Evolutionary conservation across 1,284 basidiomycete genomes (phyloP).

Genomic region (Polyporus tsugae): DNA sequence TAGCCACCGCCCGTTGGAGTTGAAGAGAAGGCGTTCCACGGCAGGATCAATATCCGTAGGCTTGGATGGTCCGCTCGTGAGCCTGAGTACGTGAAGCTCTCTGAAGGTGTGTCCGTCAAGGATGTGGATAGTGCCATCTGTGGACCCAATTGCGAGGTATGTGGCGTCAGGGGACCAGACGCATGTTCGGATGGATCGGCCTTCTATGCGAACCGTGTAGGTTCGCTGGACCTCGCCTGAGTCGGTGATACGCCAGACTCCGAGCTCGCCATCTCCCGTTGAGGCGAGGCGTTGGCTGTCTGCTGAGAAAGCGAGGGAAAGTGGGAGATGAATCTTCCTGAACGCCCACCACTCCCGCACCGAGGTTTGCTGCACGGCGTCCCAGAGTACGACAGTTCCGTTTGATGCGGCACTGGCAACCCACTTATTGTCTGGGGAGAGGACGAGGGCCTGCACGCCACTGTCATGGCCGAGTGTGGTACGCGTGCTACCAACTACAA

Average conservation of each 20-base stretch:
- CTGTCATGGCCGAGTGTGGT: not conserved
- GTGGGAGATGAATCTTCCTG: not conserved
- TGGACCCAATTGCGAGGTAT: not conserved
- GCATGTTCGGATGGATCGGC: not conserved
- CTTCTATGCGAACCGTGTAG: not conserved
- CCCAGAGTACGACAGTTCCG: slow-evolving; percentile 4
- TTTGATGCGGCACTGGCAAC: not conserved
- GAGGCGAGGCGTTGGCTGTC: not conserved
- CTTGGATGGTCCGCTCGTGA: not conserved
- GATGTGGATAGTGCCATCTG: not conserved
- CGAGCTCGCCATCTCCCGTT: not conserved
- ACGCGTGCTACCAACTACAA: not conserved
- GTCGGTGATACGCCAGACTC: not conserved
- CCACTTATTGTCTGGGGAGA: not conserved
- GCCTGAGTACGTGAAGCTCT: not conserved
- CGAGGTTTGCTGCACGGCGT: not conserved
- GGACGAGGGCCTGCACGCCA: not conserved
- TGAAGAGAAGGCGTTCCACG: not conserved
- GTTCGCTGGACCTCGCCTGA: not conserved
- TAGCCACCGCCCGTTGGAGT: not conserved
- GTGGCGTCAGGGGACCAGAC: not conserved
- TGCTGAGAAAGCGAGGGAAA: not conserved
- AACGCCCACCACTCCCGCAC: not conserved
- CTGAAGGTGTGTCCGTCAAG: not conserved
- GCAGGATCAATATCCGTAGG: not conserved